Evolutionary conservation across 139 green algal genomes (phyloP), one percentile per base, ranked within the genome.

Genomic region (Chlorella sp.): DNA sequence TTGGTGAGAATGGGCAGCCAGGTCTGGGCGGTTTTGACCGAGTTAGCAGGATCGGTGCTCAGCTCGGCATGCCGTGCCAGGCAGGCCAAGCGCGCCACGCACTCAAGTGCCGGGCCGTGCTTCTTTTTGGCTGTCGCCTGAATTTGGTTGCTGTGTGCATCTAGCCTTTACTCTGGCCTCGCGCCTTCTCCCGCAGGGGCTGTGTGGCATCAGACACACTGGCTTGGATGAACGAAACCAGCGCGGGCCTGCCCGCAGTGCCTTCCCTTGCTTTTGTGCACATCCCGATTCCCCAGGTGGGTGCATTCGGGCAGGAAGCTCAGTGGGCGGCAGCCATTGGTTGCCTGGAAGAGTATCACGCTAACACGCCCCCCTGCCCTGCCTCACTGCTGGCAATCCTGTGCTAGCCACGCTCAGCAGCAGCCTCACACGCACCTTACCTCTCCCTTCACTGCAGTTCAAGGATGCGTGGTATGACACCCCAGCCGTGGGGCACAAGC

Each of bases 181-280:
- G n/a, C n/a, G n/a, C n/a, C n/a, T 7, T 2, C 43, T 24, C 19
- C 43, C 83, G 54, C 83, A 87, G 89, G 89, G 89, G 89, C 56
- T 92, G 89, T 48, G 81, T 92, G 40, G 81, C 11, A 1, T 51
- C 58, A 2, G 64, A 85, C 48, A 83, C 80, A 1, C 30, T 92
- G 38, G 44, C 51, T 0, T 92, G 89, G 89, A 3, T 89, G n/a
- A 36, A 73, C 51, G 19, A 2, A 6, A 78, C 38, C 44, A 26
- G 26, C 1, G 20, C 2, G 2, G 7, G 22, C 16, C 72, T 91
- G 32, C 56, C 87, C 22, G 3, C 14, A 3, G 89, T 76, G 64
- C 79, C 84, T 0, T 73, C 78, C 43, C 43, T 91, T 11, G 89
- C 89, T 16, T 91, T 92, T 83, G 76, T 90, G 2, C 89, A 92